Evolutionary conservation across 2,329 filamentous ascomycete genomes (phyloP), one percentile per base, ranked within the genome.

Genomic region (Biscogniauxia mediterranea): DNA sequence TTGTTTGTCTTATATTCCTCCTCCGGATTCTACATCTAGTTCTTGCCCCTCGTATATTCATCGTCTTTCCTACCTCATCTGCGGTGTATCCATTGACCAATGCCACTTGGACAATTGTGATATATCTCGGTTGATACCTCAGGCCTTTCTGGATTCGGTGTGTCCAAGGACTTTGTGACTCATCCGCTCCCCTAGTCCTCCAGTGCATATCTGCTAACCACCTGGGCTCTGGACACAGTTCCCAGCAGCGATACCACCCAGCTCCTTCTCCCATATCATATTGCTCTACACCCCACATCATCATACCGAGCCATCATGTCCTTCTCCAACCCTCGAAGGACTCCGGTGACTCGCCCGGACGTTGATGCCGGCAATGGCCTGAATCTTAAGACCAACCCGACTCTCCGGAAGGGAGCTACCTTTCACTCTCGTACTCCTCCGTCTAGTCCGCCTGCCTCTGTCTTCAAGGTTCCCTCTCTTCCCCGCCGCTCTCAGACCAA

Each of bases 351-450:
- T 77, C 75, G 75, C 65, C 68, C 76, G 64, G 76, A 75, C 63
- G 72, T 77, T 65, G 76, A 74, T 72, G 72, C 73, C 68, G 71
- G 71, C 71, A 71, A 76, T 74, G 77, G 71, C 68, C 71, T 83
- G 68, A 76, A 73, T 64, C 75, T 83, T 77, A 83, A 83, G 75
- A 83, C 80, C 69, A 84, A 80, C 76, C 78, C 83, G 75, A 78
- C 80, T 75, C 83, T 92, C 76, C 84, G 81, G 74, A 92, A 92
- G 80, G 87, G 87, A 71, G 86, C 89, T 58, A 92, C 90, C 69
- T 87, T 86, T 69, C 83, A 85, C 69, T 83, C 83, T 74, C 81
- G 81, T 62, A 76, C 75, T 70, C 74, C 79, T 62, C 72, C 74
- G 55, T 73, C 76, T 62, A 78, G 78, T 61, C 73, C 77, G 38